phyloP scores from a whole-genome alignment of 2,329 filamentous ascomycete genomes.

The Purpureocillium lavendulum region DNA sequence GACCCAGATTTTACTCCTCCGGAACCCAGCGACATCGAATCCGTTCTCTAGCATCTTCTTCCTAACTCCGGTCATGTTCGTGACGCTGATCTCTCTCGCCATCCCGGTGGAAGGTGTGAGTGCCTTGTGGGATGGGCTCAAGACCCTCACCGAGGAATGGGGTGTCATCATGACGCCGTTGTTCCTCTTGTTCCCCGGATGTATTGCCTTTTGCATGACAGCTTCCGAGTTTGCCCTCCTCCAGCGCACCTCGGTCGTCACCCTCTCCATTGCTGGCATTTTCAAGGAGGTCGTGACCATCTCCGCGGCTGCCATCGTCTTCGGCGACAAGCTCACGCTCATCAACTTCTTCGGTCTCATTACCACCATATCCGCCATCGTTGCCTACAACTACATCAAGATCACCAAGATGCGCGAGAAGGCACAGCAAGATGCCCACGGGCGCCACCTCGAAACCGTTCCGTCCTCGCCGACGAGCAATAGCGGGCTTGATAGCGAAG shows the following conservation, averaged over 20 bases:
- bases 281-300: slow-evolving; percentile 99
- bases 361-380: slow-evolving; percentile 83
- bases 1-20: slow-evolving; percentile 91
- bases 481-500: slow-evolving; percentile 29
- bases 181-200: slow-evolving; percentile 81
- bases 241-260: slow-evolving; percentile 91
- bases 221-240: slow-evolving; percentile 91
- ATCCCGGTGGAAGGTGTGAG: slow-evolving; percentile 76
- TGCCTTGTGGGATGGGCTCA: slow-evolving; percentile 58
- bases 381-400: slow-evolving; percentile 90
- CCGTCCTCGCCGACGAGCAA: slow-evolving; percentile 25
- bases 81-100: slow-evolving; percentile 70
- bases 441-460: slow-evolving; percentile 25
- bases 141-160: slow-evolving; percentile 54
- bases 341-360: slow-evolving; percentile 82
- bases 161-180: slow-evolving; percentile 58
- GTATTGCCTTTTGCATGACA: slow-evolving; percentile 93
- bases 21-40: slow-evolving; percentile 91
- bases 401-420: slow-evolving; percentile 81
- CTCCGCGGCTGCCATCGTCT: slow-evolving; percentile 75
- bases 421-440: slow-evolving; percentile 47
- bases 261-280: slow-evolving; percentile 90
- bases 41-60: slow-evolving; percentile 97
- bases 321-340: slow-evolving; percentile 77
- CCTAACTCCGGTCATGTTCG: slow-evolving; percentile 94